Conservation (phyloP, 768 basidiomycete genomes). For the Russula ochroleuca region DNA sequence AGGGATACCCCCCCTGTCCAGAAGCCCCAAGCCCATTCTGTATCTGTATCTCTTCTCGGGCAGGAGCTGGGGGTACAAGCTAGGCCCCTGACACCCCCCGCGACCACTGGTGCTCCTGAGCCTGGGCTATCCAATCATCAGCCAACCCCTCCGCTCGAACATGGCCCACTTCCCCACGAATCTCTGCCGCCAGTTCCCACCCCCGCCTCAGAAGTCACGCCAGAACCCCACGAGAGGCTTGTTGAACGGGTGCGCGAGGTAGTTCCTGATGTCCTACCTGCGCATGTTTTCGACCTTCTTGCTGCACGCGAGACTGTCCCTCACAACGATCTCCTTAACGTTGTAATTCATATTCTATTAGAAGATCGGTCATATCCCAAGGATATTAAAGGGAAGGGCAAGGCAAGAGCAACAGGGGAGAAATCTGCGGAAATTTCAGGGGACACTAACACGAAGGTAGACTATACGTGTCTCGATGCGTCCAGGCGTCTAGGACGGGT, state of each 20-base stretch:
- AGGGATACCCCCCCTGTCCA: neutral
- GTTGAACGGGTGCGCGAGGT: conserved; percentile 60
- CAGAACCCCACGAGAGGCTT: conserved; percentile 29
- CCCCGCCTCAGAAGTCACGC: neutral
- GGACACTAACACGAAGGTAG: conserved; percentile 40
- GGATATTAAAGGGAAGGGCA: conserved; percentile 43
- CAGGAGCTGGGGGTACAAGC: neutral
- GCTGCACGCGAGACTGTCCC: conserved; percentile 40
- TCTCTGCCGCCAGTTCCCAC: neutral
- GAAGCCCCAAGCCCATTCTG: neutral
- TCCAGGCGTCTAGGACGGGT: conserved; percentile 38
- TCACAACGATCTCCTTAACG: conserved; percentile 43
- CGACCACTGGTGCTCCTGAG: neutral
- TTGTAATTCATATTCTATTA: conserved; percentile 56
- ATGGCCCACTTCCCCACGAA: neutral
- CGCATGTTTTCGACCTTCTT: conserved; percentile 49
- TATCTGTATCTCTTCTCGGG: neutral
- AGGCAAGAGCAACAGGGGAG: conserved; percentile 35
- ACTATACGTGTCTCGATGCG: conserved; percentile 51
- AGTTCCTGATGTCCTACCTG: conserved; percentile 62
- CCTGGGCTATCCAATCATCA: neutral
- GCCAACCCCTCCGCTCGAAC: neutral
- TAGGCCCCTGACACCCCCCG: neutral
- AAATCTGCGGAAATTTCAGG: conserved; percentile 26
- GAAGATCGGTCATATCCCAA: conserved; percentile 61